Base-by-base conservation (phyloP, 495 filamentous ascomycete genomes). In the Podospora fimiseda region DNA sequence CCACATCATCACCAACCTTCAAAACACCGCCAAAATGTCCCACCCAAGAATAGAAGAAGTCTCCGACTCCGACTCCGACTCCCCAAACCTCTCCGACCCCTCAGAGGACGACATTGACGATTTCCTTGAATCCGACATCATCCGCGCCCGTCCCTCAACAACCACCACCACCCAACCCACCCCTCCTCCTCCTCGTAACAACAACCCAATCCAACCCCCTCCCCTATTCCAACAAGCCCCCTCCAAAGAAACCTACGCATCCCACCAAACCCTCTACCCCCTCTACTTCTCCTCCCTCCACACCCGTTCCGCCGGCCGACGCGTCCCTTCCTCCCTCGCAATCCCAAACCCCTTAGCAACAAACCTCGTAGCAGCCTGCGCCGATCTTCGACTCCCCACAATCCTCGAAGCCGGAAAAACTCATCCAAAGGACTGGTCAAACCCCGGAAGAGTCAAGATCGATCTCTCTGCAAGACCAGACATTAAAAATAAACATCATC, bases 381-480 rank as follows among this genome's bases (percentile, higher is more conserved):
- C 84, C 16, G 69, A 70, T 53, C 74, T 96, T 39, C 83, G 86
- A 4, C 68, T 96, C 52, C 78, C 81, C 23, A 82, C 84, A 24
- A 85, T 90, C 4, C 85, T 96, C 66, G 93, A 98, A 68, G 90
- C 91, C 0, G 86, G 84, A 59, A 96, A 95, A 72, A 75, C 83
- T 42, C 93, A 98, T 72, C 93, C 93, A 0, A 90, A 91, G 70
- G 93, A 98, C 71, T 98, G 93, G 93, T 86, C 85, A 30, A 98
- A 98, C 71, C 93, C 93, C 11, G 93, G 93, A 0, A 77, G 93
- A 22, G 90, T 98, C 57, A 79, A 88, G 46, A 81, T 96, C 18
- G 70, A 81, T 60, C 70, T 96, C 22, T n/a, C 21, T 7, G 11
- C n/a, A 14, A 15, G 42, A 50, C 9, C 36, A 13, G 20, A 46